These are phyloP conservation scores for Oryza longistaminata DNA, from an alignment of 176 grass and related monocot genomes.

Conservation along the genomic window DNA sequence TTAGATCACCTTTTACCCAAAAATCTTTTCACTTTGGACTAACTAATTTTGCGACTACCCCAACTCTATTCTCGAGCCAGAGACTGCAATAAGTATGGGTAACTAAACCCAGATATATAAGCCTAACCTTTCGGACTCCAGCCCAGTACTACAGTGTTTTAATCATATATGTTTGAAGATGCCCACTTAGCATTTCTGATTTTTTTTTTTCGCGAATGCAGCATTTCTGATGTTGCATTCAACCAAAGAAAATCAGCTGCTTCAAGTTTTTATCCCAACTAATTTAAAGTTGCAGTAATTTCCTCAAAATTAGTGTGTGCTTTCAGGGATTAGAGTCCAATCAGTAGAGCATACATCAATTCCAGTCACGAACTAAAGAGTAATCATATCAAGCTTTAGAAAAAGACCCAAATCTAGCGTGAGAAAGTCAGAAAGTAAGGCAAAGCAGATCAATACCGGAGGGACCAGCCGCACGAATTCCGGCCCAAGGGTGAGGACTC, in stretches of 20 bases:
- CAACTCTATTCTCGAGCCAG: too few relatives aligned
- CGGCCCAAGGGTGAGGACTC: not conserved
- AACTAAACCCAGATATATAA: not conserved
- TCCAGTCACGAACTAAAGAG: not conserved
- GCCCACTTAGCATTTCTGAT: not conserved
- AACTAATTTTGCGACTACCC: too few relatives aligned
- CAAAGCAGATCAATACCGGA: constrained; percentile 12
- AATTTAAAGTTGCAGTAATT: not conserved
- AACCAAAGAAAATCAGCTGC: not conserved
- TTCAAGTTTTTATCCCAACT: not conserved
- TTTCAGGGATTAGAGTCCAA: not conserved
- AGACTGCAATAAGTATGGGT: not conserved
- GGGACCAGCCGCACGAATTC: not conserved
- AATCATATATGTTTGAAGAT: not conserved
- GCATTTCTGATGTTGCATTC: not conserved
- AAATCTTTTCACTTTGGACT: too few relatives aligned
- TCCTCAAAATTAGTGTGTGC: not conserved
- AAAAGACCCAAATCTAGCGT: not conserved
- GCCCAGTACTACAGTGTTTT: not conserved
- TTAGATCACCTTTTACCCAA: too few relatives aligned
- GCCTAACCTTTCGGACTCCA: not conserved
- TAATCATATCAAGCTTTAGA: not conserved
- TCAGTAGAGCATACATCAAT: not conserved
- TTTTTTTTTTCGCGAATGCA: not conserved
- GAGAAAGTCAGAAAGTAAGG: not conserved